phyloP scores from a whole-genome alignment of 768 basidiomycete genomes.

The Neoboletus subvelutipes region DNA sequence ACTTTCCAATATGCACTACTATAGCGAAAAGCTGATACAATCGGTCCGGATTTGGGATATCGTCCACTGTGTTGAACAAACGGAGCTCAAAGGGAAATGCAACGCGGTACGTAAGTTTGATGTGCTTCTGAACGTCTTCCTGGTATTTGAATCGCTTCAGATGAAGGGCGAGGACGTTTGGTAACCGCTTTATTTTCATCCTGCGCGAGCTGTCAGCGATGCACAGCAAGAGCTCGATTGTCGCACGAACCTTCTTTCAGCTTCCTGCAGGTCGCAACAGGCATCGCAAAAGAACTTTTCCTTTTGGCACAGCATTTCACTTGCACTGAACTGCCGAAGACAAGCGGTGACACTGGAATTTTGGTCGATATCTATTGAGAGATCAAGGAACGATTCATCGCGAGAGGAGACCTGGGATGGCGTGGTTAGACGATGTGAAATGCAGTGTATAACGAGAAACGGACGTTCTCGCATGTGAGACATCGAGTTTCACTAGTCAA shows the following conservation, averaged over 20 bases:
- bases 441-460: slow-evolving; percentile 25
- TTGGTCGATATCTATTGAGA: slow-evolving; percentile 99
- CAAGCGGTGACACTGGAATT: slow-evolving; percentile 97
- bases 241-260: slow-evolving; percentile 79
- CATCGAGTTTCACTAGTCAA: slow-evolving; percentile 98
- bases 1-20: slow-evolving; percentile 99
- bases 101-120: slow-evolving; percentile 95
- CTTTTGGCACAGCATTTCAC: slow-evolving; percentile 96
- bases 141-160: slow-evolving; percentile 99
- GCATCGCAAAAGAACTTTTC: slow-evolving; percentile 99
- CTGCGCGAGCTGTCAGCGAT: slow-evolving; percentile 40
- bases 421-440: slow-evolving; percentile 13
- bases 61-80: slow-evolving; percentile 96
- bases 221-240: not conserved
- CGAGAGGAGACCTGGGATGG: slow-evolving; percentile 74
- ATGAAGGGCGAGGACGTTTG: slow-evolving; percentile 93
- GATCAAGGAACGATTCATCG: slow-evolving; percentile 94
- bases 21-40: slow-evolving; percentile 94
- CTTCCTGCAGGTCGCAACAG: slow-evolving; percentile 96
- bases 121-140: slow-evolving; percentile 85
- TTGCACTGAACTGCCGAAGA: slow-evolving; percentile 93
- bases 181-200: slow-evolving; percentile 98
- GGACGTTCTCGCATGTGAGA: slow-evolving; percentile 94
- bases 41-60: slow-evolving; percentile 86
- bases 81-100: slow-evolving; percentile 94